phyloP scores from a whole-genome alignment of 768 basidiomycete species.

The Chlorophyllum brunneum region DNA sequence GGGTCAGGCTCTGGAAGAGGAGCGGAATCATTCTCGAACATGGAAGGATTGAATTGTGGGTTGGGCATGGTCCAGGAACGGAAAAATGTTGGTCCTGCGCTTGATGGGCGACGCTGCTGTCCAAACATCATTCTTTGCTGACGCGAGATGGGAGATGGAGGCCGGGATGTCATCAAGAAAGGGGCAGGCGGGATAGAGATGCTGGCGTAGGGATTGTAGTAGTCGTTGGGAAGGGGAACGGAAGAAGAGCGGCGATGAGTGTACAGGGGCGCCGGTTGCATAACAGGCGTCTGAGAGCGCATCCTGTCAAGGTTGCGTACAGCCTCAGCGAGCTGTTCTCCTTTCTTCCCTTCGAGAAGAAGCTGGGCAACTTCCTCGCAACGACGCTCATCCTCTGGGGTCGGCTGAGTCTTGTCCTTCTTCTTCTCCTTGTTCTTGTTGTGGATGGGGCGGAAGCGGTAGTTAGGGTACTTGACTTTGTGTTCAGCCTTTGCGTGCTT shows the following conservation, averaged over 20 bases:
- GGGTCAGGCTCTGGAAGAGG: slow-evolving; percentile 16
- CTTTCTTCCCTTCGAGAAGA: slow-evolving; percentile 66
- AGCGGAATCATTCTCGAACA: slow-evolving; percentile 14
- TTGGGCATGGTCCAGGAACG: slow-evolving; percentile 8
- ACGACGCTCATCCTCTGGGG: slow-evolving; percentile 55
- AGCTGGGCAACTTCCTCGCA: slow-evolving; percentile 67
- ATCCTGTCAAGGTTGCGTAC: slow-evolving; percentile 48
- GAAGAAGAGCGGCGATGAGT: slow-evolving; percentile 56
- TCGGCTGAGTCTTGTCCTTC: slow-evolving; percentile 33
- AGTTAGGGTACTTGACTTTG: slow-evolving; percentile 65
- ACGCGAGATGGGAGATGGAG: slow-evolving; percentile 10
- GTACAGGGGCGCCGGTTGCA: slow-evolving; percentile 22
- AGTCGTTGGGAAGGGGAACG: slow-evolving; percentile 52
- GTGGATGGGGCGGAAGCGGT: slow-evolving; percentile 52
- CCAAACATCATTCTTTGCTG: slow-evolving; percentile 16
- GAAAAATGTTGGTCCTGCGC: slow-evolving; percentile 16
- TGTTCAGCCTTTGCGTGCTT: slow-evolving; percentile 74
- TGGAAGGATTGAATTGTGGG: neutral
- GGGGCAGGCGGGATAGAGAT: slow-evolving; percentile 43
- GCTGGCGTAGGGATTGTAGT: slow-evolving; percentile 17
- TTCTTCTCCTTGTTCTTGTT: slow-evolving; percentile 43
- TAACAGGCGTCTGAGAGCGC: slow-evolving; percentile 16
- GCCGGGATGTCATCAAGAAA: slow-evolving; percentile 30
- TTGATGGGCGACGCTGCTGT: slow-evolving; percentile 14
- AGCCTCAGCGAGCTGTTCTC: slow-evolving; percentile 60